Evolutionary conservation across 129 eudicot species (phyloP), one percentile per base, ranked within the genome.

Genomic region (Logfia minima): DNA sequence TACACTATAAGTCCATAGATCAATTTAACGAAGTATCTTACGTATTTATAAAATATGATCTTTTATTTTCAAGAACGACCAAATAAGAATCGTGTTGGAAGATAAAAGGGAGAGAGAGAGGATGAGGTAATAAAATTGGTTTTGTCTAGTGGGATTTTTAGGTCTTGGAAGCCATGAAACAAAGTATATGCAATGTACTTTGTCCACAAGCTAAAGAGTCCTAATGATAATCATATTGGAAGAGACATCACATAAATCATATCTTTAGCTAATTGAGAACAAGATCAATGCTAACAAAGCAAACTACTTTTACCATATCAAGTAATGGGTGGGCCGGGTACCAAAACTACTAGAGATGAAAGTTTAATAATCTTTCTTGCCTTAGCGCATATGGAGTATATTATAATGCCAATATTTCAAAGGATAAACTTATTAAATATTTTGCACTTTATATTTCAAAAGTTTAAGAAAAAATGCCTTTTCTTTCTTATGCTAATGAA

Each of bases 201-300:
- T 64, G 74, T 79, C 83, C 74, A 79, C 68, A 61, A 34, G 66
- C 68, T 55, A 66, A 74, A 60, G 48, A 76, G 81, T 78, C 85
- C 61, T 77, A 63, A 78, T 68, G 61, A 23, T 78, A 81, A 77
- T 77, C 74, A 60, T 85, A 35, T 71, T 68, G 19, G 75, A 64
- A 61, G 66, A 80, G 75, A 79, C 75, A 81, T 41, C 77, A 74
- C 52, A 74, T 74, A 73, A 80, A 56, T 70, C 60, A 65, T 48
- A 70, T 69, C 82, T 58, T 43, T 77, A 66, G 61, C 73, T 59
- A 77, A 78, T 58, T 73, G 76, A 79, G 66, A 78, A 56, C 83
- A 74, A 63, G 76, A 68, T 82, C 75, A 71, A 17, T 74, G 68
- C 72, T 77, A 74, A 31, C 67, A 70, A 77, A 69, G 22, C 39